A percentile compares a stretch with the other conserved stretches of the same genome.
These are phyloP conservation scores for Endotrypanum monterogeii DNA, from an alignment of 208 protist species.

Conservation along the genomic window DNA sequence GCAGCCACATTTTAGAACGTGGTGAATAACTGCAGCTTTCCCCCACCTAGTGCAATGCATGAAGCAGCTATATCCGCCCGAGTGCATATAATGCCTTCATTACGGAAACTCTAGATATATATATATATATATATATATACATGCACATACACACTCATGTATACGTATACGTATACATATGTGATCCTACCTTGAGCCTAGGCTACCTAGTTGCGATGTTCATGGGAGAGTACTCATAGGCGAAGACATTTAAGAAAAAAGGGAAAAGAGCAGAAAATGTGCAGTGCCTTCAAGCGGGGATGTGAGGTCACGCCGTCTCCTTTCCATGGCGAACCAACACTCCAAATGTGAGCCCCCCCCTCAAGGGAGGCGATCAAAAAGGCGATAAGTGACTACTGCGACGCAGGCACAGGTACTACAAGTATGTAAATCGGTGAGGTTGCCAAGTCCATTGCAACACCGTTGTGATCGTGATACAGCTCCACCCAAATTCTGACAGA, in stretches of 20 bases:
- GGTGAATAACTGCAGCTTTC: background rate
- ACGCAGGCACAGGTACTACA: slow-evolving; percentile 20
- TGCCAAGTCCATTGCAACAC: background rate
- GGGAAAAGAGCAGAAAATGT: background rate
- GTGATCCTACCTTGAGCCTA: too few species aligned
- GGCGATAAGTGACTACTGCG: background rate
- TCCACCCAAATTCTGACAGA: background rate
- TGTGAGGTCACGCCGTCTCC: background rate
- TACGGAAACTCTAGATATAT: too few species aligned
- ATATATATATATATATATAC: too few species aligned
- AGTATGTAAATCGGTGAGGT: slow-evolving; percentile 30
- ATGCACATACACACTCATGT: too few species aligned
- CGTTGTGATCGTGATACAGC: background rate
- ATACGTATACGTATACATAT: too few species aligned
- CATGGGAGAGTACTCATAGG: too few species aligned
- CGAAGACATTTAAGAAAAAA: too few species aligned
- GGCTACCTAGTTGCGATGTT: too few species aligned
- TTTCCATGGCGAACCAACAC: background rate
- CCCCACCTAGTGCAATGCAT: too few species aligned
- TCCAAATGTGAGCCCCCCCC: background rate
- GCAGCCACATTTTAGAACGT: background rate
- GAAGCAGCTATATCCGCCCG: too few species aligned
- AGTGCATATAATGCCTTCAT: too few species aligned
- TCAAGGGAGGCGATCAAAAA: background rate
- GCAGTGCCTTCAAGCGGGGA: background rate